Base-by-base conservation (phyloP, 352 stramenopile genomes). In the Globisporangium radiosum region DNA sequence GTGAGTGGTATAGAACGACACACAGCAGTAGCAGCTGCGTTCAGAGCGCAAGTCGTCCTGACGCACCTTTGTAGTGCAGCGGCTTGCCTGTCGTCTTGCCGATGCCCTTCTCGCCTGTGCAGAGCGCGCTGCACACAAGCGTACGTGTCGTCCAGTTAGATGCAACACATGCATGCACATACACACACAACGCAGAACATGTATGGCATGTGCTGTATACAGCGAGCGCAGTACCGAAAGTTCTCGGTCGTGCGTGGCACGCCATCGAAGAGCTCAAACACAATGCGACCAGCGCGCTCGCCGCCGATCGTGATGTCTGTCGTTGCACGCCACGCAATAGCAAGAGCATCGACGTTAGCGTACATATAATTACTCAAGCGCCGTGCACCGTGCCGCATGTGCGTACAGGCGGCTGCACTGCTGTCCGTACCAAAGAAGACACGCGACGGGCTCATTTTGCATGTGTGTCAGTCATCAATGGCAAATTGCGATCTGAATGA, bases 301-400 rank as follows among this genome's bases (percentile, higher is more conserved):
- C 89, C 92, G 37, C 88, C 92, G 54, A 98, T 98, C 15, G 75
- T 92, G 47, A 99, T 88, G 62, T 98, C 93, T 85, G 45, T 33
- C 17, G 42, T 17, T 14, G 19, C 40, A 17, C 9, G 43, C 11
- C 15, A 33, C 19, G 7, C 51, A 42, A 44, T 9, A n/a, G 7
- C 51, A 13, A 52, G 5, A 57, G 4, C 36, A 25, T 17, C 54
- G 11, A 43, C 44, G 52, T 33, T 43, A 38, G 0, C 37, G 39
- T 15, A 44, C n/a, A 7, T 40, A 6, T 7, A 14, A 38, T 10
- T 15, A 33, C n/a, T 9, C 38, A 45, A 4, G 50, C 43, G 17
- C 36, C 2, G 25, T 47, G 57, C 10, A 43, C 45, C 6, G 47
- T 1, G 14, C 10, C 8, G 19, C 9, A 39, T 2, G 40, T 8